Base-by-base conservation (phyloP, 345 rosid species). In the Salix arbutifolia region DNA sequence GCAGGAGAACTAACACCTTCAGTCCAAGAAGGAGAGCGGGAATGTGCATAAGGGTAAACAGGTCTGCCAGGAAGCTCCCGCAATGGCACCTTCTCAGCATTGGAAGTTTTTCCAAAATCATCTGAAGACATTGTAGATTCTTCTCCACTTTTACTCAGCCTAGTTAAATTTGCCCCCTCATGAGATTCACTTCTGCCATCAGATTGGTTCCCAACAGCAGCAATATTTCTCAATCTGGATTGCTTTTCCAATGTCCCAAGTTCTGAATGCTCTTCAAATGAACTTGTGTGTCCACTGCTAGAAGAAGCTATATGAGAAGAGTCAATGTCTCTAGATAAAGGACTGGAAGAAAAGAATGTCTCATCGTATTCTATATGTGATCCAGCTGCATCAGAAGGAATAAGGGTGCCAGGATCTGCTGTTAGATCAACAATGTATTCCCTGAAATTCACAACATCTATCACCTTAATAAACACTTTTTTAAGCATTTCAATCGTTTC, bases 391-490 rank as follows among this genome's bases (percentile, higher is more conserved):
- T 94, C 97, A 78, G 97, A 85, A 68, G 98, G 97, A 86, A 94
- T 92, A 82, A 94, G 97, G 58, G 94, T 89, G 69, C 97, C 98
- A 37, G 97, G 98, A 87, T 88, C 98, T 75, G 97, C 97, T 94
- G 91, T 94, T 65, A 94, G 91, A 80, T 94, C 98, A 79, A 94
- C 90, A 67, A 94, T 94, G 87, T 92, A 91, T 90, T 94, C 98
- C 94, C 98, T 94, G 93, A 81, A 89, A 84, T 80, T 78, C 80
- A 83, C 69, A 79, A 79, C 38, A 80, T 44, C 46, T 60, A 77
- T 77, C 73, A 72, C 74, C 64, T 74, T 71, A 44, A 76, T 72
- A 72, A 70, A 44, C 68, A 53, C 17, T 66, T 78, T n/a, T 53
- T 58, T n/a, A 58, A 58, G 62, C 28, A 58, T 58, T 58, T 58